A percentile compares a stretch with the other conserved stretches of the same genome.
Conservation (phyloP, 352 stramenopile genomes). For the Thraustotheca clavata region DNA sequence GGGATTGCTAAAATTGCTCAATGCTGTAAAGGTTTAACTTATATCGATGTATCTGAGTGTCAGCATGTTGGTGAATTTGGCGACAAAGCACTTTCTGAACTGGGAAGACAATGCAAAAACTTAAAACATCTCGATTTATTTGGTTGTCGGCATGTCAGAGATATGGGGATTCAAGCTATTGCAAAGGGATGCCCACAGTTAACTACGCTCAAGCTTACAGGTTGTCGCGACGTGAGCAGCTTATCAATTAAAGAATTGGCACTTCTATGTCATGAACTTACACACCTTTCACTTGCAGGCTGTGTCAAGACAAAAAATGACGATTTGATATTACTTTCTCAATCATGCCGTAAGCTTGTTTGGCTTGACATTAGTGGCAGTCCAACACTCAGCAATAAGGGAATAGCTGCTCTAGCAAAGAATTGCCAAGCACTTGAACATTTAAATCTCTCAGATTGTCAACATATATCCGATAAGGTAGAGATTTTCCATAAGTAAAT, state of each 20-base stretch:
- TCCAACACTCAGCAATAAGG: slow-evolving; percentile 45
- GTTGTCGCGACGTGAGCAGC: slow-evolving; percentile 77
- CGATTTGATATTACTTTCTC: slow-evolving; percentile 49
- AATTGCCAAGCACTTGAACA: slow-evolving; percentile 45
- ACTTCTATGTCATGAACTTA: slow-evolving; percentile 50
- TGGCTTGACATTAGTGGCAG: slow-evolving; percentile 83
- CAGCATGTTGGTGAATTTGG: slow-evolving; percentile 85
- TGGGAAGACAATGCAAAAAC: slow-evolving; percentile 72
- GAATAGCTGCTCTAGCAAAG: slow-evolving; percentile 51
- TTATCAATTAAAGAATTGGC: slow-evolving; percentile 63
- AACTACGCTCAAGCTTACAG: slow-evolving; percentile 80
- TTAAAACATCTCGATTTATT: slow-evolving; percentile 77
- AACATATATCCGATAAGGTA: slow-evolving; percentile 62
- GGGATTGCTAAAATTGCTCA: slow-evolving; percentile 83
- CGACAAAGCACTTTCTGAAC: slow-evolving; percentile 85
- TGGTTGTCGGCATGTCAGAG: slow-evolving; percentile 83
- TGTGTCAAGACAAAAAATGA: slow-evolving; percentile 74
- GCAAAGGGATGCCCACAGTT: slow-evolving; percentile 74
- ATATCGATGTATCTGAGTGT: slow-evolving; percentile 83
- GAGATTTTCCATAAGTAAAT: not conserved
- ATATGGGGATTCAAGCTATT: slow-evolving; percentile 67
- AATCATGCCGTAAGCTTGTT: slow-evolving; percentile 39
- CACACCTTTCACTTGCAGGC: slow-evolving; percentile 72
- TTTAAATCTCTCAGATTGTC: slow-evolving; percentile 72
- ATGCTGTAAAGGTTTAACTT: slow-evolving; percentile 66